Base-by-base conservation (phyloP, 2,329 filamentous ascomycete species). In the Elsinoe necatrix region DNA sequence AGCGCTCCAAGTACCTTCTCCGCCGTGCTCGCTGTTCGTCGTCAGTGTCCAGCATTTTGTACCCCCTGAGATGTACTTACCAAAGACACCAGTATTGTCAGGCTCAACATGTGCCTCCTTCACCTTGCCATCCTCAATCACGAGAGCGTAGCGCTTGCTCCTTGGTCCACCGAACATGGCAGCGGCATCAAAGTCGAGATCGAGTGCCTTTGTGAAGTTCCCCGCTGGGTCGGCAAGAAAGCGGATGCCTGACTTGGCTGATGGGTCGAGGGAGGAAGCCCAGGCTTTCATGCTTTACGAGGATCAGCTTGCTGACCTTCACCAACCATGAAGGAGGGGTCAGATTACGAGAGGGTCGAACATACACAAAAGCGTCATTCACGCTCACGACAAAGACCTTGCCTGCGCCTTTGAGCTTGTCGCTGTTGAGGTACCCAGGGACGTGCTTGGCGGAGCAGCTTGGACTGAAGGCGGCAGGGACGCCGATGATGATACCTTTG, bases 361-460 rank as follows among this genome's bases (percentile, higher is more conserved):
- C 63, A 47, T 77, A 95, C 87, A 95, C 91, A 70, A 96, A 96
- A 18, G 90, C 82, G 70, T 97, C 92, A 69, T 97, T 97, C 68
- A 96, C 91, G 14, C 87, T 84, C 57, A 97, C 83, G 39, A 97
- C 89, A 67, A 95, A 95, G 45, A 95, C 87, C 66, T 86, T 79
- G 50, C 90, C 91, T 27, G 87, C 89, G 59, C 85, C 78, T 74
- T 87, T 87, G 64, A 95, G 79, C 69, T 85, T 83, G 56, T 85
- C 79, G 68, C 89, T 86, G 67, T 83, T 84, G 71, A 96, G 86
- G 74, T 90, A 97, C 56, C 87, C 87, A 0, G 92, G 92, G 45
- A 97, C 78, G 69, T 97, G 92, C 50, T 75, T 77, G 62, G 80
- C 78, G 16, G 81, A 84, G 74, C 84, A 87, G 9, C 78, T 74